phyloP scores from a whole-genome alignment of 495 filamentous ascomycete species.

The Sabuloglossum arenarium region DNA sequence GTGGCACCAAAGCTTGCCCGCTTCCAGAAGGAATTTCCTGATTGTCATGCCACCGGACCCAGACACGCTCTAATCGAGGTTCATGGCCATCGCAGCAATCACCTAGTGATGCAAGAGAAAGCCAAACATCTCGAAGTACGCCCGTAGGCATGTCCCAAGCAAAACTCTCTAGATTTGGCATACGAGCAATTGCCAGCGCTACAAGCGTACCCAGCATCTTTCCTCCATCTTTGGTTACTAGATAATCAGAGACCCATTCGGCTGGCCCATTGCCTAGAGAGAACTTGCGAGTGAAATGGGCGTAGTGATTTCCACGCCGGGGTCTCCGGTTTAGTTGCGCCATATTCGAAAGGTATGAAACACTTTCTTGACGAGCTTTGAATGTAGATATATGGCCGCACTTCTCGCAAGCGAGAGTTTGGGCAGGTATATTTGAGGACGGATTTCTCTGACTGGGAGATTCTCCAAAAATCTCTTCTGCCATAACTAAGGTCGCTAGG shows the following conservation, averaged over 20 bases:
- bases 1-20: background rate
- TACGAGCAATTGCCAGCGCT: constrained; percentile 64
- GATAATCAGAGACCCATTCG: constrained; percentile 72
- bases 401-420: constrained; percentile 13
- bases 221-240: constrained; percentile 70
- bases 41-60: constrained; percentile 86
- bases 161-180: constrained; percentile 80
- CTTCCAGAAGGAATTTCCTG: constrained; percentile 8
- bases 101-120: constrained; percentile 56
- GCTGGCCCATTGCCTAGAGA: constrained; percentile 72
- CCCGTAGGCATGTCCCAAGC: constrained; percentile 96
- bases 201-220: constrained; percentile 88
- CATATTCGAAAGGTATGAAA: background rate
- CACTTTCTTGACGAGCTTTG: background rate
- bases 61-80: constrained; percentile 55
- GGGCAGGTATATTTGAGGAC: constrained; percentile 2
- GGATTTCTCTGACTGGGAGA: constrained; percentile 5
- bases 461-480: constrained; percentile 45
- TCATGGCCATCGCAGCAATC: constrained; percentile 35
- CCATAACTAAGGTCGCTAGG: constrained; percentile 65
- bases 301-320: constrained; percentile 57
- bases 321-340: constrained; percentile 5
- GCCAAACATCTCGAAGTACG: constrained; percentile 69
- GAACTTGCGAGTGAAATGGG: constrained; percentile 72
- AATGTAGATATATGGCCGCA: constrained; percentile 17